Evolutionary conservation across 768 basidiomycete species (phyloP).

Genomic region (Rhizopogon rudus): DNA sequence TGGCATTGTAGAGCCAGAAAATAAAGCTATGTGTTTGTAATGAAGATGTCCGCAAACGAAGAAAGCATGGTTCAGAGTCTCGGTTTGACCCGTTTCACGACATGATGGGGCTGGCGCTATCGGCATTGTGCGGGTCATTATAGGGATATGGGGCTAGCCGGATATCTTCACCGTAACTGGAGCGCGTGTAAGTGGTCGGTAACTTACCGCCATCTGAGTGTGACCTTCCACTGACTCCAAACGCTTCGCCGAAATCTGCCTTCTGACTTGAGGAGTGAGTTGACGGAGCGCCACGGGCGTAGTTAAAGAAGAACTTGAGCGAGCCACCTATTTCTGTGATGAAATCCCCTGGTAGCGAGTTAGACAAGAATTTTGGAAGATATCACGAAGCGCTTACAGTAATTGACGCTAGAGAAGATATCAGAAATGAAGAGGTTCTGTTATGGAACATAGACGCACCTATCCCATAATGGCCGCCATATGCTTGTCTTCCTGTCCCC

Average conservation of each 20-base stretch:
- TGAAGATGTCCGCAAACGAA: neutral
- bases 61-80: neutral
- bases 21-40: neutral
- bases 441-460: constrained; percentile 15
- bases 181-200: constrained; percentile 8
- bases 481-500: constrained; percentile 47
- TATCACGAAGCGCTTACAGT: constrained; percentile 26
- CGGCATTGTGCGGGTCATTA: constrained; percentile 2
- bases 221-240: constrained; percentile 26
- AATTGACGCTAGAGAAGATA: constrained; percentile 35
- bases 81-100: constrained; percentile 1
- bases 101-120: constrained; percentile 5
- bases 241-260: constrained; percentile 35
- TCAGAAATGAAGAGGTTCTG: constrained; percentile 1
- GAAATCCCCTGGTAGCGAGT: constrained; percentile 52
- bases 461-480: constrained; percentile 70
- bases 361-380: neutral
- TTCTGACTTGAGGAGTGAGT: constrained; percentile 20
- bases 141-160: constrained; percentile 34
- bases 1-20: neutral
- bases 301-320: constrained; percentile 54
- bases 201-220: constrained; percentile 7
- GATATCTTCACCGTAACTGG: constrained; percentile 38
- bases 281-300: constrained; percentile 26
- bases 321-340: constrained; percentile 57